Base-by-base conservation (phyloP, 1,139 yeast species). In the Cylindricascospora bacillispora region DNA sequence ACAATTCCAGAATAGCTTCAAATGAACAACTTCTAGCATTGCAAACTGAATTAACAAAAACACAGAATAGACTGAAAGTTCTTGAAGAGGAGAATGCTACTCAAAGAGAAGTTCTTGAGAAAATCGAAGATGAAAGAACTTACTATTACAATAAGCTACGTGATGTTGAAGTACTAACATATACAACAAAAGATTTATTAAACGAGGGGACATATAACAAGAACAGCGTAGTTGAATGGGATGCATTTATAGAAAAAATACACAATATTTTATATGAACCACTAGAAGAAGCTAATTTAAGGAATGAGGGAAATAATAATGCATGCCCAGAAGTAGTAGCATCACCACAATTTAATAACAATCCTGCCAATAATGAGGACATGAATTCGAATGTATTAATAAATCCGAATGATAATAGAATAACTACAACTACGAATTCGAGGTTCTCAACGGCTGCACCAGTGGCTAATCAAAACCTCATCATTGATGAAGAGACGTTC, bases 111-210 rank as follows among this genome's bases (percentile, higher is more conserved):
- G 65, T 72, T 12, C 62, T 70, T 19, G 73, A 70, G 32, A 69
- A 73, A 17, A 61, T 81, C 35, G 80, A 75, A 44, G 66, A 57
- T 1, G 98, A 92, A 51, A 70, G 97, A 37, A 80, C 82, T 49
- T 85, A 89, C 47, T 89, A 89, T 55, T 89, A 82, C 57, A 77
- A 79, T 45, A 89, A 89, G 57, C 63, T 89, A 32, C 69, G 95
- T 37, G 93, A 80, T 37, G 81, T 89, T 37, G 98, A 89, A 55
- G 72, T 83, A 20, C 57, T 86, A 31, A 70, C 79, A 13, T 85
- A 79, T 47, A 67, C 74, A 21, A 67, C 79, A 11, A 67, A 67
- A 33, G 80, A 73, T 31, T 51, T 62, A 27, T 45, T 67, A 22
- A 62, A 58, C 25, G 61, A 53, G 29, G 56, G 59, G 22, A 54